phyloP scores from a whole-genome alignment of 2,329 filamentous ascomycete genomes.

The Cladosporium sp. region DNA sequence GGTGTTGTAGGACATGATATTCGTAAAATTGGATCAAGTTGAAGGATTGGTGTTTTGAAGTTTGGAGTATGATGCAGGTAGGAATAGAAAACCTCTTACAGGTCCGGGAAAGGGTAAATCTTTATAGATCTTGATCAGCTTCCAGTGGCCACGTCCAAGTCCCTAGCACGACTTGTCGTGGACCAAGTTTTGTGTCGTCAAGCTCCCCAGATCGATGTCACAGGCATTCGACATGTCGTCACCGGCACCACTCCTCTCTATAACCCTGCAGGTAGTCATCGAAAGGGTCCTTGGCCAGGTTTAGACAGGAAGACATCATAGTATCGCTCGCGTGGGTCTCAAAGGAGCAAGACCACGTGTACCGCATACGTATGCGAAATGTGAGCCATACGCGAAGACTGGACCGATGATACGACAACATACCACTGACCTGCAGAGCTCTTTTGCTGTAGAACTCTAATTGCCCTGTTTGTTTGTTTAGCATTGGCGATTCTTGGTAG shows the following conservation, averaged over 20 bases:
- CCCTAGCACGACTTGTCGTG: background rate
- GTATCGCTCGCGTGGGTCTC: too few relatives aligned
- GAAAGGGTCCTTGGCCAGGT: background rate
- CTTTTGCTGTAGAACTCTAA: background rate
- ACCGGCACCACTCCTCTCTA: background rate
- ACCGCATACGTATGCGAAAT: background rate
- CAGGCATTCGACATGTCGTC: conserved; percentile 7
- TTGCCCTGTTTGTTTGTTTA: background rate
- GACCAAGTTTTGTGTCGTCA: conserved; percentile 12
- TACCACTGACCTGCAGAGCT: too few relatives aligned
- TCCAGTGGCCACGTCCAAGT: background rate
- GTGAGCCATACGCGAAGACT: background rate
- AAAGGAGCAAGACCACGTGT: conserved; percentile 2
- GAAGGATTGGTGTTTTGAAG: background rate
- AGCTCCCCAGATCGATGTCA: background rate
- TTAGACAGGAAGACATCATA: background rate
- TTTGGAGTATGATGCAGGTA: background rate
- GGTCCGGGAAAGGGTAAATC: background rate
- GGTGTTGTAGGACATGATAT: conserved; percentile 11
- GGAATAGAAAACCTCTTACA: background rate
- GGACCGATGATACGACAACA: background rate
- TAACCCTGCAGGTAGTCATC: too few relatives aligned
- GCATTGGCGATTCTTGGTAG: background rate
- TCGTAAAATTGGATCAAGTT: background rate
- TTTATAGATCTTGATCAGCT: conserved; percentile 3